These are phyloP conservation scores for Coemansia sp. DNA, from an alignment of 371 early-diverging fungal genomes.

Conservation along the genomic window DNA sequence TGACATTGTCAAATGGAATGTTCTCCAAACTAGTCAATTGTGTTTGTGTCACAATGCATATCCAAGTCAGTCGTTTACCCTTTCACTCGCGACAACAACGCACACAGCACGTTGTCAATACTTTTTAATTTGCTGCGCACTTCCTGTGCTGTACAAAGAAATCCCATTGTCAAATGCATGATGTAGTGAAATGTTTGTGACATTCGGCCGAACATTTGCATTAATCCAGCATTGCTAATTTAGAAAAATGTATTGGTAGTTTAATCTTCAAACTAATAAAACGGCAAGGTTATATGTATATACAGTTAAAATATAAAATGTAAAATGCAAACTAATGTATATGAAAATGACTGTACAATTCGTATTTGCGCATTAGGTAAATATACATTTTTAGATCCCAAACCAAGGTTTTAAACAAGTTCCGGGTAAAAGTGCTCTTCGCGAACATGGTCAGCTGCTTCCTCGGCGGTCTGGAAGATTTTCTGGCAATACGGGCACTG, in stretches of 20 bases:
- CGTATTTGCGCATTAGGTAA: background rate
- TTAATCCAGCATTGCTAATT: too few species aligned
- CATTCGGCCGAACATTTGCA: background rate
- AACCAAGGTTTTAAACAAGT: background rate
- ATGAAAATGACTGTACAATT: too few species aligned
- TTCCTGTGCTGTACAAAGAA: too few species aligned
- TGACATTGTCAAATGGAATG: background rate
- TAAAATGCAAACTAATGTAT: background rate
- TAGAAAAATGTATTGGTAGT: background rate
- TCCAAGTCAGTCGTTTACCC: background rate
- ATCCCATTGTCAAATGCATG: background rate
- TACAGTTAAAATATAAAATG: background rate
- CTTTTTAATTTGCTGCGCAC: too few species aligned
- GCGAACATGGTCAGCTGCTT: background rate
- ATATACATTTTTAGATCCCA: background rate
- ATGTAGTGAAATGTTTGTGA: background rate
- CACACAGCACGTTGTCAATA: too few species aligned
- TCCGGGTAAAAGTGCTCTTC: background rate
- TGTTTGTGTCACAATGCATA: background rate
- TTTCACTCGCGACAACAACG: too few species aligned
- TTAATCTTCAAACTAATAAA: background rate
- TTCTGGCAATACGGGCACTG: background rate
- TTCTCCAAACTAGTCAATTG: background rate
- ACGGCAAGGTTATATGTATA: background rate
- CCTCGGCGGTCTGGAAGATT: background rate